Evolutionary conservation across 768 basidiomycete genomes (phyloP).

Genomic region (Tylopilus plumbeoviolaceoides): DNA sequence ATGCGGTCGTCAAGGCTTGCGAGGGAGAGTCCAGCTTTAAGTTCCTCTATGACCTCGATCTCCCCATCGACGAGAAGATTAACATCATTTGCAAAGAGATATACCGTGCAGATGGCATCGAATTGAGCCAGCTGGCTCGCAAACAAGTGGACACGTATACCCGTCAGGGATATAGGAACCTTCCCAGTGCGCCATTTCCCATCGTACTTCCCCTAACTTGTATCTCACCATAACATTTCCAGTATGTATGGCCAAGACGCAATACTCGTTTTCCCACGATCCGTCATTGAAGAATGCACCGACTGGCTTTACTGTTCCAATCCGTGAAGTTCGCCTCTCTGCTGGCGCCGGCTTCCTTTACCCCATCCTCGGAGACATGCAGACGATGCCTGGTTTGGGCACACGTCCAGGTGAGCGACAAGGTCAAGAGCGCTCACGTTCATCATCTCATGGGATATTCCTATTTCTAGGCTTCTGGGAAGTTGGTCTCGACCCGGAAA

Average conservation of each 20-base stretch:
- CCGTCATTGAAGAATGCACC: slow-evolving; percentile 89
- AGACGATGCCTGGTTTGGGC: slow-evolving; percentile 95
- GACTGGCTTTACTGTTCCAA: slow-evolving; percentile 88
- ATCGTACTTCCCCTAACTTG: not conserved
- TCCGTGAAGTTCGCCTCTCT: slow-evolving; percentile 80
- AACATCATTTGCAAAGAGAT: slow-evolving; percentile 82
- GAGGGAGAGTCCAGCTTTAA: slow-evolving; percentile 81
- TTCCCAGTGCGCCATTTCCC: slow-evolving; percentile 59
- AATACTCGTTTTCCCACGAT: slow-evolving; percentile 96
- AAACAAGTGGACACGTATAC: slow-evolving; percentile 90
- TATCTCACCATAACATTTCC: slow-evolving; percentile 7
- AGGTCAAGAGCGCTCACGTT: not conserved
- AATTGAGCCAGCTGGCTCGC: slow-evolving; percentile 78
- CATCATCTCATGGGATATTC: slow-evolving; percentile 8
- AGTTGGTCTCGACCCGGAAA: slow-evolving; percentile 74
- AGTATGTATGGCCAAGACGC: slow-evolving; percentile 98
- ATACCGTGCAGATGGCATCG: slow-evolving; percentile 90
- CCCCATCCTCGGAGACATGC: slow-evolving; percentile 94
- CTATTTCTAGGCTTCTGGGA: slow-evolving; percentile 77
- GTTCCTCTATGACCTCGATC: slow-evolving; percentile 87
- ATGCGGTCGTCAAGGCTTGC: slow-evolving; percentile 87
- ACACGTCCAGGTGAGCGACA: slow-evolving; percentile 71
- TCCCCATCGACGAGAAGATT: slow-evolving; percentile 87
- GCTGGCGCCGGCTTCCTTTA: slow-evolving; percentile 97
- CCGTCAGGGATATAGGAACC: slow-evolving; percentile 74